Evolutionary conservation across 345 rosid species (phyloP), one percentile per base, ranked within the genome.

Genomic region (Pelargonium nanum): DNA sequence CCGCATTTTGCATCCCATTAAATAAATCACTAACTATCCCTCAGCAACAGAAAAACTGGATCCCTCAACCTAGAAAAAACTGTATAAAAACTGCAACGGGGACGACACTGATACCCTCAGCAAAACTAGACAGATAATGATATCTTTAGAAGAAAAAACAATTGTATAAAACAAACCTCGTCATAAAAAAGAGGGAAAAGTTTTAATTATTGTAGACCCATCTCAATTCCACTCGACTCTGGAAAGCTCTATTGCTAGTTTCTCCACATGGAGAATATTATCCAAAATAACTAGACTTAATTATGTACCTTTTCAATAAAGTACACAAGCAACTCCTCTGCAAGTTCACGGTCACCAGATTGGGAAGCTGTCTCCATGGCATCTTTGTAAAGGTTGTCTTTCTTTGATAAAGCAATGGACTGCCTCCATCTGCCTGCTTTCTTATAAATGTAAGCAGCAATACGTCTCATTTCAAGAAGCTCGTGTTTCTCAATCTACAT

Each of bases 341-440:
- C 97, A 68, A 89, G 90, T 72, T 93, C 97, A 54, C 86, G 90
- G 32, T 93, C 99, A 59, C 99, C 97, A 24, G 96, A 89, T 74
- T 93, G 99, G 5, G 99, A 93, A 55, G 96, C 97, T 66, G 99
- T 89, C 81, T 89, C 97, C 97, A 93, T 93, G 56, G 97, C 96
- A 81, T 93, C 99, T 69, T 81, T 93, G 80, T 85, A 93, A 60
- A 77, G 81, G 61, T 80, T 87, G 72, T 93, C 96, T 34, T 89
- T 93, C 87, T 93, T 93, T 60, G 97, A 93, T 74, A 93, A 77
- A 25, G 91, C 90, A 84, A 93, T 93, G 1, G 99, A 93, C 65
- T 80, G 91, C 96, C 87, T 93, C 99, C 99, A 93, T 74, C 96
- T 79, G 61, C 97, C 96, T 0, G 97, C 99, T 77, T 93, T 93